phyloP scores from a whole-genome alignment of 164 flowering plant species.

The Piper longum region DNA sequence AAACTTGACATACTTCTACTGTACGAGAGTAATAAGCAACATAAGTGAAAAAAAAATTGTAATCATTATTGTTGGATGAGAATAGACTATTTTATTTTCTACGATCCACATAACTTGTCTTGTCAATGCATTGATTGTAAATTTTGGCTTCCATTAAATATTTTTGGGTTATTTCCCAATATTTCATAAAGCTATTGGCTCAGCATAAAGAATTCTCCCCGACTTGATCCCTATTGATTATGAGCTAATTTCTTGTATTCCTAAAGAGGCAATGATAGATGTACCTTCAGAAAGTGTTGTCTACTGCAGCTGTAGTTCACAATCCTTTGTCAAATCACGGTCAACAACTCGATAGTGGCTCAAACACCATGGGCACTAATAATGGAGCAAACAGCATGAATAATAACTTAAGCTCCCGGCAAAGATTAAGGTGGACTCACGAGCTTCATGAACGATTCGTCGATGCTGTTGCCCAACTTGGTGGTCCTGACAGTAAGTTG shows the following conservation, averaged over 20 bases:
- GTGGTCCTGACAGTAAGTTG: conserved; percentile 87
- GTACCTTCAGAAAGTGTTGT: conserved; percentile 24
- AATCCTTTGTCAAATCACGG: conserved; percentile 19
- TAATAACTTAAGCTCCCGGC: conserved; percentile 55
- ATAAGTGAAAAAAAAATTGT: too few relatives aligned
- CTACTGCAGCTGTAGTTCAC: conserved; percentile 24
- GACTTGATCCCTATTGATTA: not conserved
- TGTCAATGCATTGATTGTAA: too few relatives aligned
- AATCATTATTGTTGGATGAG: too few relatives aligned
- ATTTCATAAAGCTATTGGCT: not conserved
- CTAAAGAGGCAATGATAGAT: conserved; percentile 15
- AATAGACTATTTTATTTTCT: too few relatives aligned
- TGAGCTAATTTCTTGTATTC: not conserved
- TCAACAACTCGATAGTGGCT: conserved; percentile 24
- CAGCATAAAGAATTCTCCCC: not conserved
- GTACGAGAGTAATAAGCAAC: too few relatives aligned
- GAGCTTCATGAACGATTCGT: conserved; percentile 94
- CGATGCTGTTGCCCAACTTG: conserved; percentile 90
- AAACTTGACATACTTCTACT: too few relatives aligned
- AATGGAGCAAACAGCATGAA: conserved; percentile 34
- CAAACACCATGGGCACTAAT: conserved; percentile 23
- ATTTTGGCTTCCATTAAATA: too few relatives aligned
- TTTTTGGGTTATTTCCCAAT: not conserved
- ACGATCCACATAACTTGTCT: too few relatives aligned
- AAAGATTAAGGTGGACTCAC: conserved; percentile 84